Conservation (phyloP, 2,329 filamentous ascomycete genomes). For the Volutella citrinella region DNA sequence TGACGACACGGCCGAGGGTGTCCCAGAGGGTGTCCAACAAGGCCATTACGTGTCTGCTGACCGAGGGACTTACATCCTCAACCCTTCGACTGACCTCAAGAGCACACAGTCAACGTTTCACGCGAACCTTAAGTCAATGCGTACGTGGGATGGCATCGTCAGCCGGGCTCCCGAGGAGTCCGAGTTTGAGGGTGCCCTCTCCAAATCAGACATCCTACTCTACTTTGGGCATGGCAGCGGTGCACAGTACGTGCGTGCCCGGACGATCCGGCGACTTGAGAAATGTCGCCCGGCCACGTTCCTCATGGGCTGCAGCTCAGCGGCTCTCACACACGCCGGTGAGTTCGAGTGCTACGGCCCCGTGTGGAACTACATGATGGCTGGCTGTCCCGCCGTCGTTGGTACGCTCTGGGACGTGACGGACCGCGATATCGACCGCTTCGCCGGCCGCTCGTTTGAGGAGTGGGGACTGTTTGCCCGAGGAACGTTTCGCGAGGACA, state of each 20-base stretch:
- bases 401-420: constrained; percentile 98
- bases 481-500: constrained; percentile 42
- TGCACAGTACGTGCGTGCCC: constrained; percentile 86
- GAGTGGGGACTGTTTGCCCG: constrained; percentile 73
- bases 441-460: constrained; percentile 75
- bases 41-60: constrained; percentile 55
- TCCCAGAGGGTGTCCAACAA: constrained; percentile 17
- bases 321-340: constrained; percentile 71
- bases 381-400: constrained; percentile 80
- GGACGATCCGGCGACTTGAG: constrained; percentile 75
- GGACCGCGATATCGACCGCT: constrained; percentile 94
- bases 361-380: constrained; percentile 87
- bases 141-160: constrained; percentile 69
- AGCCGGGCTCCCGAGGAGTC: constrained; percentile 69
- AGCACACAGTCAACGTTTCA: constrained; percentile 77
- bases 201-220: constrained; percentile 68
- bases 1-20: constrained; percentile 10
- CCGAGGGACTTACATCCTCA: constrained; percentile 77
- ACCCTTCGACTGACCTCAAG: constrained; percentile 79
- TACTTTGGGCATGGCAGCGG: constrained; percentile 98
- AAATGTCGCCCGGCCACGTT: constrained; percentile 75
- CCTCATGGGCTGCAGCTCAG: constrained; percentile 93
- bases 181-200: constrained; percentile 70
- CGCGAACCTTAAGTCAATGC: constrained; percentile 59
- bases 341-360: constrained; percentile 91